These are phyloP conservation scores for Fusarium nelsonii DNA, from an alignment of 2,329 filamentous ascomycete genomes.

Conservation along the genomic window DNA sequence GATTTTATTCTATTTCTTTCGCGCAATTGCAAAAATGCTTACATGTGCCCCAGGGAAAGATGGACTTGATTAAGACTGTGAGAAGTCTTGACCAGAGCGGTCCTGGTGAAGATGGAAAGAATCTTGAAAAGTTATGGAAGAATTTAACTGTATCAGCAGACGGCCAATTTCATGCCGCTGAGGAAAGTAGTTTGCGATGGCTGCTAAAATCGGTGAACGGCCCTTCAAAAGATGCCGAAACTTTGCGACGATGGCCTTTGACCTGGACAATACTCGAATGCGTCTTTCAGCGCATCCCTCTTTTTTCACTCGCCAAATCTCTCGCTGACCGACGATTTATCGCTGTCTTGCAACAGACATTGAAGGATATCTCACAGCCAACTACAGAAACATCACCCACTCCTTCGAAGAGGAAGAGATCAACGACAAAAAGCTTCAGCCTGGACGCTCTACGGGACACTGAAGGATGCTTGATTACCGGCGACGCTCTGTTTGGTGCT, in stretches of 20 bases:
- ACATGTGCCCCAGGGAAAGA: constrained; percentile 48
- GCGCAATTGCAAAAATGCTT: constrained; percentile 28
- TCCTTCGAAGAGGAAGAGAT: constrained; percentile 62
- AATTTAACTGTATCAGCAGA: constrained; percentile 58
- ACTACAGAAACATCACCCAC: constrained; percentile 44
- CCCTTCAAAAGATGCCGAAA: constrained; percentile 61
- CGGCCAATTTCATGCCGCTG: constrained; percentile 63
- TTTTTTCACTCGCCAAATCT: constrained; percentile 76
- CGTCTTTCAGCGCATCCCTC: constrained; percentile 73
- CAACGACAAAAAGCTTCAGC: constrained; percentile 53
- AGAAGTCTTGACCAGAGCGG: constrained; percentile 67
- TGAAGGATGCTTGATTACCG: constrained; percentile 59
- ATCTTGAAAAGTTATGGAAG: constrained; percentile 63
- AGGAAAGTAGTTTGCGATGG: constrained; percentile 71
- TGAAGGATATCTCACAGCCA: constrained; percentile 67
- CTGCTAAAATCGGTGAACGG: constrained; percentile 72
- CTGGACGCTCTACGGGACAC: constrained; percentile 56
- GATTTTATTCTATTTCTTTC: constrained; percentile 12
- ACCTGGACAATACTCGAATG: constrained; percentile 73
- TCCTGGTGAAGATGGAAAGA: constrained; percentile 59
- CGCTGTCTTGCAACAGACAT: constrained; percentile 72
- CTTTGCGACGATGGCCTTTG: constrained; percentile 66
- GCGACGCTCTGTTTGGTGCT: constrained; percentile 62
- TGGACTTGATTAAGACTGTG: constrained; percentile 64
- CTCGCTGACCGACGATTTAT: constrained; percentile 78